Evolutionary conservation across 2,329 filamentous ascomycete genomes (phyloP), one percentile per base, ranked within the genome.

Genomic region (Diplodia scrobiculata): DNA sequence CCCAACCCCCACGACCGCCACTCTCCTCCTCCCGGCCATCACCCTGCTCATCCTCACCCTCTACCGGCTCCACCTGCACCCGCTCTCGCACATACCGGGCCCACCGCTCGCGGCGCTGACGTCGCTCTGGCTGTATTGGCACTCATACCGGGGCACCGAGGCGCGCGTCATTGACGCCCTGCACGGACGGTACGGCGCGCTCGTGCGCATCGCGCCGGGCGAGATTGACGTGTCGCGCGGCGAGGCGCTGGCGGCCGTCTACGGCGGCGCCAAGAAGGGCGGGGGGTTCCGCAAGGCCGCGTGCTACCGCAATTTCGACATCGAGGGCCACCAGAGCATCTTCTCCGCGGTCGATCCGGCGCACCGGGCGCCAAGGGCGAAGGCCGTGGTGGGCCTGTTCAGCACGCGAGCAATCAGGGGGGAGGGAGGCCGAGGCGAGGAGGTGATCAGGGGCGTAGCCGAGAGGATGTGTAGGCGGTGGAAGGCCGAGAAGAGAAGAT

Each of bases 231-330:
- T 71, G 51, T 67, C 54, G n/a, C 68, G 70, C 48, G 69, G 70
- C 11, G 32, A 45, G 6, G 72, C 71, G 68, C 70, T 70, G 25
- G 75, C 75, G 41, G 69, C 73, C 48, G 68, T 78, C 29, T 79
- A 78, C 67, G 70, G 72, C 29, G 69, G 51, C 68, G 13, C 74
- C 45, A 25, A 25, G 25, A 25, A 25, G 25, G 84, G 84, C 45
- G 84, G 84, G 3, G 84, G 84, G 0, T 86, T 87, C 63, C 72
- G 74, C 0, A 87, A 87, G 71, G 78, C 82, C 0, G 69, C 72
- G 0, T 81, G 78, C 66, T 87, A 87, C 71, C 72, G 73, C 0
- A 87, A 86, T 68, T 86, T 86, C 69, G 82, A 86, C 67, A 83
- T 86, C 19, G 84, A 86, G 68, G 83, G 82, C 0, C 82, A 83